Evolutionary conservation across 2,329 filamentous ascomycete species (phyloP).

Genomic region (Ascocoryne sarcoides): DNA sequence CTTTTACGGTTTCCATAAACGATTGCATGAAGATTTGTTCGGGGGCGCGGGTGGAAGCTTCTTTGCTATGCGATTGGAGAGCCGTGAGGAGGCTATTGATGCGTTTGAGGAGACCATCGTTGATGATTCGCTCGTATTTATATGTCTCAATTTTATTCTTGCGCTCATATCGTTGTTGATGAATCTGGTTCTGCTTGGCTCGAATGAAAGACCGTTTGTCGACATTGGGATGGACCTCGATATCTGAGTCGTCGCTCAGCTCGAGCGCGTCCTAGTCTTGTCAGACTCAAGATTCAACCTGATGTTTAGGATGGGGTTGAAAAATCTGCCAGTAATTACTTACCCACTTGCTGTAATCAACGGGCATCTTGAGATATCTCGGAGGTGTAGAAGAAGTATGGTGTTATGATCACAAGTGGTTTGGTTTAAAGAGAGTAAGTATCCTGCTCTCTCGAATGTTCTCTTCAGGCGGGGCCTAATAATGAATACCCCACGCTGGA

Average conservation of each 20-base stretch:
- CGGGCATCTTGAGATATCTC: constrained; percentile 36
- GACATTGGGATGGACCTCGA: constrained; percentile 97
- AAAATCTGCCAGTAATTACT: constrained; percentile 7
- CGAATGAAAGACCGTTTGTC: constrained; percentile 98
- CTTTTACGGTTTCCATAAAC: constrained; percentile 71
- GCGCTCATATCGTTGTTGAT: constrained; percentile 78
- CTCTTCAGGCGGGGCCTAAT: constrained; percentile 10
- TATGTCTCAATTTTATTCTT: constrained; percentile 83
- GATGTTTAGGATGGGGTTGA: constrained; percentile 9
- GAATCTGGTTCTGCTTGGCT: constrained; percentile 95
- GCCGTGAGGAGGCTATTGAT: constrained; percentile 71
- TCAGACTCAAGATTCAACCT: constrained; percentile 28
- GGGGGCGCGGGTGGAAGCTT: constrained; percentile 55
- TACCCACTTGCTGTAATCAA: constrained; percentile 55
- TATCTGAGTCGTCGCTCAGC: constrained; percentile 94
- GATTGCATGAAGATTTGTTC: constrained; percentile 83
- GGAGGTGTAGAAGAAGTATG: too few relatives aligned
- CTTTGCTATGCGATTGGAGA: constrained; percentile 63
- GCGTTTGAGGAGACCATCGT: constrained; percentile 78
- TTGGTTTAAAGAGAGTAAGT: too few relatives aligned
- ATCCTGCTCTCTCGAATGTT: constrained; percentile 26
- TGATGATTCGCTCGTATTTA: constrained; percentile 88
- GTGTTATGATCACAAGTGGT: too few relatives aligned
- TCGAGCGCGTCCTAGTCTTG: constrained; percentile 68
- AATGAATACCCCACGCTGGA: constrained; percentile 8